These are phyloP conservation scores for Avena atlantica DNA, from an alignment of 176 grass and related monocot genomes.

Conservation along the genomic window DNA sequence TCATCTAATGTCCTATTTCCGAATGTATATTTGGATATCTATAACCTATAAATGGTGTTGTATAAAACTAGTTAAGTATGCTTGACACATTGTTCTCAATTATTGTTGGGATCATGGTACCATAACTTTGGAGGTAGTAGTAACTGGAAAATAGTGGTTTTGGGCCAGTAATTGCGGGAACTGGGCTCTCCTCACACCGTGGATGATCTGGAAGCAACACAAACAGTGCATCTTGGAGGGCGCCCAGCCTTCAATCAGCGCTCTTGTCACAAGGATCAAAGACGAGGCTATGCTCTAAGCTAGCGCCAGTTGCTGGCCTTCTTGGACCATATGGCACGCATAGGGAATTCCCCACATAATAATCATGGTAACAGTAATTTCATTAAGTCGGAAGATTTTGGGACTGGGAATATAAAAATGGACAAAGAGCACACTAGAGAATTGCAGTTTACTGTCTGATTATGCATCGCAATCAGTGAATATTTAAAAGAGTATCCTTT, in stretches of 20 bases:
- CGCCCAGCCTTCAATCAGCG: no score
- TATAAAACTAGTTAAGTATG: not conserved
- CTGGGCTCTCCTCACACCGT: not conserved
- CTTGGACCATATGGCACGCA: not conserved
- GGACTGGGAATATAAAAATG: not conserved
- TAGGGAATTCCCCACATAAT: conserved; percentile 8
- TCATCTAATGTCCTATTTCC: not conserved
- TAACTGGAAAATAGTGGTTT: not conserved
- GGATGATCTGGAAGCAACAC: no score
- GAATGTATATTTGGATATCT: conserved; percentile 26
- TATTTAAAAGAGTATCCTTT: not conserved
- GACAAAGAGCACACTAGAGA: no score
- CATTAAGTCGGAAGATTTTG: not conserved
- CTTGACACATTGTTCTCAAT: not conserved
- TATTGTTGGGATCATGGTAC: conserved; percentile 3
- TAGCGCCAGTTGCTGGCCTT: not conserved
- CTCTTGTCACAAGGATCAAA: no score
- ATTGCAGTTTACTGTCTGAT: conserved; percentile 1
- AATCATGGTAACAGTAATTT: conserved; percentile 2
- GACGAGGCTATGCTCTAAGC: not conserved
- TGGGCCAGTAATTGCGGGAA: not conserved
- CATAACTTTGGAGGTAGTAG: not conserved
- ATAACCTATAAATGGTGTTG: not conserved
- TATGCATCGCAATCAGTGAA: not conserved
- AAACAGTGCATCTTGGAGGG: no score